Conservation (phyloP, 1,284 basidiomycete species). For the Xerocomus minutiporus region DNA sequence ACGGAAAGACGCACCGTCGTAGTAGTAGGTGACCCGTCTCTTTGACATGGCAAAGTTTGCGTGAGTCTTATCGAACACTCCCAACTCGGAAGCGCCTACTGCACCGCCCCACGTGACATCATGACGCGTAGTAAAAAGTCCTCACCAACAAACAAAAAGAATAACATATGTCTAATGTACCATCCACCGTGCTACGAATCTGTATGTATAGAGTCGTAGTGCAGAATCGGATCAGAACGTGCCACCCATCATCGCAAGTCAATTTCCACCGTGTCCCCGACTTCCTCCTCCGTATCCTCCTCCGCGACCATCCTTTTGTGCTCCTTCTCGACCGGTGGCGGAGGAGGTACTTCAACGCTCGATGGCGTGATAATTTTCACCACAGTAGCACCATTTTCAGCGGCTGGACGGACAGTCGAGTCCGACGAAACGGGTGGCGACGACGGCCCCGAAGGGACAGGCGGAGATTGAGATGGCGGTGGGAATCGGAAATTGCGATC, state of each 20-base stretch:
- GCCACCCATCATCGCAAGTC: conserved; percentile 26
- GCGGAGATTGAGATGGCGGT: conserved; percentile 26
- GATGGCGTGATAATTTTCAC: conserved; percentile 49
- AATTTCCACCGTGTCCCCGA: conserved; percentile 71
- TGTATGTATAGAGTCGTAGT: not conserved
- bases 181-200: not conserved
- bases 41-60: conserved; percentile 41
- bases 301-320: conserved; percentile 33
- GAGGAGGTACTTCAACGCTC: conserved; percentile 69
- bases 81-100: not conserved
- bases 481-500: conserved; percentile 76
- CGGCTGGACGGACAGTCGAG: not conserved
- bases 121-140: not conserved
- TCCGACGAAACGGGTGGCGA: conserved; percentile 15
- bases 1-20: conserved; percentile 43
- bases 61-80: not conserved
- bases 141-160: not conserved
- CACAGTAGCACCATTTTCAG: conserved; percentile 21
- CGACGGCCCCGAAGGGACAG: conserved; percentile 2
- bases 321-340: conserved; percentile 73
- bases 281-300: conserved; percentile 60
- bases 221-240: conserved; percentile 1
- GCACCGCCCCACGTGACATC: conserved; percentile 14
- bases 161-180: conserved; percentile 14
- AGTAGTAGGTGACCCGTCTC: conserved; percentile 59